Evolutionary conservation across 805 yeast genomes (phyloP).

Genomic region (Suhomyces sp.): DNA sequence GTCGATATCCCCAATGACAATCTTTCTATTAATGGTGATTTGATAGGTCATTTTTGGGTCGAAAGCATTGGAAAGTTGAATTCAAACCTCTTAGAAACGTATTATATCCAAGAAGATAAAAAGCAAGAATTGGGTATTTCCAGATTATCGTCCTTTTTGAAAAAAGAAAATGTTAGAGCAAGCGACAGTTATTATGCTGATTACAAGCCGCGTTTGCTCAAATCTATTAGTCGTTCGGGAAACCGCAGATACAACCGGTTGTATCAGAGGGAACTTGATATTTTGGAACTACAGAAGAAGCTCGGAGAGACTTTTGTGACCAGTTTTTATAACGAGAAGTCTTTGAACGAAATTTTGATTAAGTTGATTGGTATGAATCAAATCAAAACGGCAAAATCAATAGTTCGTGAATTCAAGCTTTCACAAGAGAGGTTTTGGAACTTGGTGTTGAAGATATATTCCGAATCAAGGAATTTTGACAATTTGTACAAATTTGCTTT

Average conservation of each 20-base stretch:
- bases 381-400: slow-evolving; percentile 43
- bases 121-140: slow-evolving; percentile 16
- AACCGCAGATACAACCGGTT: slow-evolving; percentile 18
- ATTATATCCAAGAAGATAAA: slow-evolving; percentile 30
- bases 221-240: slow-evolving; percentile 18
- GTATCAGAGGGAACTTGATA: slow-evolving; percentile 27
- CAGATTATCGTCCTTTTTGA: slow-evolving; percentile 15
- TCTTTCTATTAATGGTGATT: slow-evolving; percentile 34
- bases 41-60: slow-evolving; percentile 38
- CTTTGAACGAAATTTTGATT: slow-evolving; percentile 23
- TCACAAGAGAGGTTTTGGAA: slow-evolving; percentile 56
- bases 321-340: slow-evolving; percentile 25
- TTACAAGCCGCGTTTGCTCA: slow-evolving; percentile 22
- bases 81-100: slow-evolving; percentile 23
- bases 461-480: slow-evolving; percentile 50
- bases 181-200: slow-evolving; percentile 19
- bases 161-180: slow-evolving; percentile 11
- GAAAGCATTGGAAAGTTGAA: slow-evolving; percentile 26
- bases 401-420: slow-evolving; percentile 54
- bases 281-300: slow-evolving; percentile 30
- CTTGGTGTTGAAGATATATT: slow-evolving; percentile 47
- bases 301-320: slow-evolving; percentile 33
- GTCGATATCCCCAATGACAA: slow-evolving; percentile 13
- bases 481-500: slow-evolving; percentile 42
- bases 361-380: slow-evolving; percentile 44